These are phyloP conservation scores for Fragaria nilgerrensis DNA, from an alignment of 306 rosid species.

Conservation along the genomic window DNA sequence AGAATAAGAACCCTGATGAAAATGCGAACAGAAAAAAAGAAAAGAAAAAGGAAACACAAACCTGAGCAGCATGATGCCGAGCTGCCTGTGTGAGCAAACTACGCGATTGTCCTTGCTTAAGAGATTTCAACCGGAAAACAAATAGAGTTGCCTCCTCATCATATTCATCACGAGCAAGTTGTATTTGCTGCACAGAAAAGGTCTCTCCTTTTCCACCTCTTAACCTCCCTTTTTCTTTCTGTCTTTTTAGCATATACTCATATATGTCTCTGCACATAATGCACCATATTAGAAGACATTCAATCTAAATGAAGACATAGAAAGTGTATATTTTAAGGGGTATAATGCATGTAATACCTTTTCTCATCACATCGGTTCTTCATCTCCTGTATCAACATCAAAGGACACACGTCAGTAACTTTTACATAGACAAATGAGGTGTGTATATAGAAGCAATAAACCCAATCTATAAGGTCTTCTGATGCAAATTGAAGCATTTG, in stretches of 20 bases:
- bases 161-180: conserved; percentile 84
- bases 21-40: background rate
- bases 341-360: conserved; percentile 49
- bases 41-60: conserved; percentile 24
- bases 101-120: conserved; percentile 94
- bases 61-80: conserved; percentile 99
- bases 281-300: conserved; percentile 28
- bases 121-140: conserved; percentile 92
- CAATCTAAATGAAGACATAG: conserved; percentile 9
- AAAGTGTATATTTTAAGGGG: background rate
- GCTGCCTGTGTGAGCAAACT: conserved; percentile 99
- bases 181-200: conserved; percentile 70
- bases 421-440: background rate
- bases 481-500: conserved; percentile 3
- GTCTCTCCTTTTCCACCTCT: conserved; percentile 68
- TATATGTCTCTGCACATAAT: conserved; percentile 72
- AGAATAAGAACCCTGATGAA: conserved; percentile 14
- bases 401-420: conserved; percentile 22
- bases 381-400: conserved; percentile 84
- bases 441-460: conserved; percentile 5
- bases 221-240: conserved; percentile 78
- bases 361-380: conserved; percentile 94
- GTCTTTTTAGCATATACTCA: conserved; percentile 64
- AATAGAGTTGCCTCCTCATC: conserved; percentile 90
- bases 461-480: background rate